A percentile compares a stretch with the other conserved stretches of the same genome.
phyloP scores from a whole-genome alignment of 140 eudicot genomes.

The Senecio squalidus region DNA sequence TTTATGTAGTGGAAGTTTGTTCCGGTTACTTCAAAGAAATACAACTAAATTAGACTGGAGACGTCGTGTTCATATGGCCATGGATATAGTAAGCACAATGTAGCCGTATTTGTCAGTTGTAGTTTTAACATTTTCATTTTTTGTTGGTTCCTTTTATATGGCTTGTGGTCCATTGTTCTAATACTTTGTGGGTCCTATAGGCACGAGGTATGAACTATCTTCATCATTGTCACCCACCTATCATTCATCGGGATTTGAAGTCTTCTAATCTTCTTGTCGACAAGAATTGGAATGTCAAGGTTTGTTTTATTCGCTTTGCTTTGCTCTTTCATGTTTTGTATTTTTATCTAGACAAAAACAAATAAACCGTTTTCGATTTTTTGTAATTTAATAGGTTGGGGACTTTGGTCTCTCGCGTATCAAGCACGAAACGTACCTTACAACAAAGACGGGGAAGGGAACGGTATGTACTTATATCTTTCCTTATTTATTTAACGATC shows the following conservation, averaged over 20 bases:
- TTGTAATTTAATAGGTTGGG: slow-evolving; percentile 60
- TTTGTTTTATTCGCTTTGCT: slow-evolving; percentile 17
- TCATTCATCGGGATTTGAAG: slow-evolving; percentile 85
- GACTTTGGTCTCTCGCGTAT: slow-evolving; percentile 96
- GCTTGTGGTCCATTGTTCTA: not conserved
- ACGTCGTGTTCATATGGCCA: slow-evolving; percentile 90
- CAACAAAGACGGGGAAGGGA: slow-evolving; percentile 92
- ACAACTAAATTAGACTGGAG: slow-evolving; percentile 74
- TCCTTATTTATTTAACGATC: slow-evolving; percentile 2
- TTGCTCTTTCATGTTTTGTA: not conserved
- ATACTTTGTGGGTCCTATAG: slow-evolving; percentile 29
- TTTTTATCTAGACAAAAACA: not conserved
- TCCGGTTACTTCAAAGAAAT: slow-evolving; percentile 68
- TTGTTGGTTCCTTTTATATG: slow-evolving; percentile 2
- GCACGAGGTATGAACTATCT: slow-evolving; percentile 96
- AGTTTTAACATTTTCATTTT: not conserved
- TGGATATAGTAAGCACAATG: slow-evolving; percentile 70
- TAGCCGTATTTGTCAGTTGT: not conserved
- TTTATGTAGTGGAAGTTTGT: slow-evolving; percentile 82
- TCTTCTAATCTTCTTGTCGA: slow-evolving; percentile 96
- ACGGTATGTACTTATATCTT: slow-evolving; percentile 57
- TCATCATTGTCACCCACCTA: slow-evolving; percentile 86
- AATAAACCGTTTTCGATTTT: not conserved
- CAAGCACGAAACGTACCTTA: slow-evolving; percentile 74
- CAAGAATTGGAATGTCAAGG: slow-evolving; percentile 95